Conservation (phyloP, 805 yeast species). For the Kuraishia molischiana region DNA sequence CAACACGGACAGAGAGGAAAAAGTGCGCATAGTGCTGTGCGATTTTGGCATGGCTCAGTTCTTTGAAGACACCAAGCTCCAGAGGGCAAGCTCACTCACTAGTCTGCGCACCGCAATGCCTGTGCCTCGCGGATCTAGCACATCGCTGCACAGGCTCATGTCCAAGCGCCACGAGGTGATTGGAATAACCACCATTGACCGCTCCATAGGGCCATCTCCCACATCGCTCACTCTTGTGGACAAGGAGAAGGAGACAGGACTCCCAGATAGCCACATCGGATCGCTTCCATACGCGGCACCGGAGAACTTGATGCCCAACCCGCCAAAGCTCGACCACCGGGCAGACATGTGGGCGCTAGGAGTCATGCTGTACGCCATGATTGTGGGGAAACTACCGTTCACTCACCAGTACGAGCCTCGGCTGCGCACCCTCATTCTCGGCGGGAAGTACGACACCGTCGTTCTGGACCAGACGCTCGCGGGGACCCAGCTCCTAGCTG, state of each 20-base stretch:
- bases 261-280: constrained; percentile 68
- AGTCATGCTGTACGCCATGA: constrained; percentile 62
- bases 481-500: no score
- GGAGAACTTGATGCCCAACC: constrained; percentile 58
- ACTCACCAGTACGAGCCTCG: constrained; percentile 78
- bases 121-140: background rate
- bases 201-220: constrained; percentile 19
- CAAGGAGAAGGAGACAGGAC: background rate
- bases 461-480: no score
- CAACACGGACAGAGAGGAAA: constrained; percentile 11
- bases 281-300: constrained; percentile 93
- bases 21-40: constrained; percentile 46
- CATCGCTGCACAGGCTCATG: background rate
- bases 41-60: constrained; percentile 78
- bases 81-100: background rate
- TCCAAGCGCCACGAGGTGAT: constrained; percentile 1
- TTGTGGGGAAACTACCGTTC: constrained; percentile 71
- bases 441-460: constrained; percentile 56
- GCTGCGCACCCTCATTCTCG: constrained; percentile 58
- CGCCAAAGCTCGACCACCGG: constrained; percentile 47
- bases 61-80: constrained; percentile 2
- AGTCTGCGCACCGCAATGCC: background rate
- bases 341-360: constrained; percentile 94
- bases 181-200: constrained; percentile 17
- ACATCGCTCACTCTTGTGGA: constrained; percentile 7